These are phyloP conservation scores for Pseudisothecium myosuroides DNA, from an alignment of 225 moss, liverwort and hornwort species.

Conservation along the genomic window DNA sequence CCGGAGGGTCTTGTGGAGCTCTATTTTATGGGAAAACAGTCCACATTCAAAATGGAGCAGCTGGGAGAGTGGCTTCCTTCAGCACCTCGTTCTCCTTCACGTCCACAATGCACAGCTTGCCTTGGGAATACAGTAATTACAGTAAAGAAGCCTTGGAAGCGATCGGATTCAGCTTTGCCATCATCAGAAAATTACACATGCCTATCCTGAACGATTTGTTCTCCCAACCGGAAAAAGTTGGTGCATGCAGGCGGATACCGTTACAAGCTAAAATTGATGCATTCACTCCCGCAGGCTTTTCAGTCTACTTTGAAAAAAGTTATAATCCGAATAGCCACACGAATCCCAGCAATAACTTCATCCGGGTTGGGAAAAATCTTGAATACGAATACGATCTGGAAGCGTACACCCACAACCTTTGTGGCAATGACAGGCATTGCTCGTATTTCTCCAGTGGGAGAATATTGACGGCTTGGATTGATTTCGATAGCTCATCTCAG, in stretches of 20 bases:
- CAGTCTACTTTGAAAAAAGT: no score
- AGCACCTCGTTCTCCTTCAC: not conserved
- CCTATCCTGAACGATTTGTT: not conserved
- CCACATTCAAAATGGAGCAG: not conserved
- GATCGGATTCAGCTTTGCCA: not conserved
- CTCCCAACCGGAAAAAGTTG: no score
- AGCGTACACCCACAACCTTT: no score
- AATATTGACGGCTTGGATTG: not conserved
- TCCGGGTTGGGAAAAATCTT: no score
- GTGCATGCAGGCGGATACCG: no score
- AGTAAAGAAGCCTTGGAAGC: not conserved
- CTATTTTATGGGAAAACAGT: not conserved
- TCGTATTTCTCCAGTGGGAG: not conserved
- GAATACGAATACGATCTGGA: no score
- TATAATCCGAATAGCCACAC: no score
- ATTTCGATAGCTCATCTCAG: not conserved
- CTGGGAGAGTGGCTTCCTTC: not conserved
- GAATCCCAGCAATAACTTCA: no score
- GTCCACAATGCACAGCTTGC: not conserved
- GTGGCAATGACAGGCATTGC: not conserved
- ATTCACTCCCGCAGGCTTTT: no score
- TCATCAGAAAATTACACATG: not conserved
- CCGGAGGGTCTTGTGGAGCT: not conserved
- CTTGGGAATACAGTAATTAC: not conserved
- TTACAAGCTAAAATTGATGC: no score